Evolutionary conservation across 148 eudicot species (phyloP), one percentile per base, ranked within the genome.

Genomic region (Fagopyrum homotropicum): DNA sequence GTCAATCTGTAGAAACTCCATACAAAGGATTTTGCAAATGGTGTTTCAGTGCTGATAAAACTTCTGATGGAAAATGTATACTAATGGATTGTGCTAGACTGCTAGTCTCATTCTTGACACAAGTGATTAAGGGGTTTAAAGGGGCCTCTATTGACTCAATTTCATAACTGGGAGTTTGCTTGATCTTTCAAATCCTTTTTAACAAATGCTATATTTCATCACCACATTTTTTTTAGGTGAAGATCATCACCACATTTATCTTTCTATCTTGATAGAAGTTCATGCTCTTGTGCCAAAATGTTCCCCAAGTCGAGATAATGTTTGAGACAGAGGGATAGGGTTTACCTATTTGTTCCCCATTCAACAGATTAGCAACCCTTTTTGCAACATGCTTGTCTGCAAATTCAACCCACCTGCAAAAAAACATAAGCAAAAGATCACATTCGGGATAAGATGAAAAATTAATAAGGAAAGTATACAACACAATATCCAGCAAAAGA

Each of bases 351-450:
- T 92, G 86, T 88, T 92, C 87, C 29, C 97, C 93, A 75, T 95
- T 95, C 66, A 95, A 75, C 90, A 82, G 80, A 45, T 81, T 81
- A 22, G 98, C 98, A 74, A 87, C 88, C 73, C 87, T 84, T 81
- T 94, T 92, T 44, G 96, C 97, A 48, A 87, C 78, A 78, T 83
- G 80, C 77, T 88, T 92, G 77, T 92, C 82, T 3, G 89, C 77
- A 77, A 94, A 94, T 76, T 94, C 98, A 76, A 95, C 97, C 97
- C 98, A 95, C 91, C 97, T 92, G 81, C 78, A 84, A n/a, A 48
- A 75, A 46, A 73, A 81, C 29, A 68, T 78, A 44, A 55, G n/a
- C 11, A 12, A 44, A 75, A 50, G 6, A 30, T 35, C 45, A 40
- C 47, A 66, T 9, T 66, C 8, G 40, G 15, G 6, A 12, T 66